Conservation (phyloP, 192 early-diverging fungal genomes). For the Mortierella claussenii region DNA sequence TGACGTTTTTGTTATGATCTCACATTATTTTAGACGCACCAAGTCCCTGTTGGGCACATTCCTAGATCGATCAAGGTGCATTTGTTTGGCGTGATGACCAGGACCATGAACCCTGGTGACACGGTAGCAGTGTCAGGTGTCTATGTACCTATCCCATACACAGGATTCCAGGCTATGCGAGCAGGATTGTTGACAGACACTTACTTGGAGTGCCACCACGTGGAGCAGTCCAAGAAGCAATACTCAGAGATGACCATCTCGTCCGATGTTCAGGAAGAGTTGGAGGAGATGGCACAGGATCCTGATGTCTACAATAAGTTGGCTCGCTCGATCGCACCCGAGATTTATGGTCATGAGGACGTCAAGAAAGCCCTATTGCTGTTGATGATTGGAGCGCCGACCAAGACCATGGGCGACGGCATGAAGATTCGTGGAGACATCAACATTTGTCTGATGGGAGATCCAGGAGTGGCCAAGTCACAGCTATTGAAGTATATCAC, state of each 20-base stretch:
- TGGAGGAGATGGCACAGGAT: slow-evolving; percentile 69
- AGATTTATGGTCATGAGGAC: slow-evolving; percentile 94
- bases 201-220: slow-evolving; percentile 91
- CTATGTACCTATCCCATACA: slow-evolving; percentile 92
- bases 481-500: slow-evolving; percentile 95
- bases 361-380: slow-evolving; percentile 92
- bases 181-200: slow-evolving; percentile 95
- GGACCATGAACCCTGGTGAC: slow-evolving; percentile 90
- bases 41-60: slow-evolving; percentile 99
- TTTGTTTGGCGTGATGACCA: slow-evolving; percentile 81
- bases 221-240: slow-evolving; percentile 89
- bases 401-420: slow-evolving; percentile 87
- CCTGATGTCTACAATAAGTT: slow-evolving; percentile 83
- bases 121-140: slow-evolving; percentile 84
- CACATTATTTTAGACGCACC: slow-evolving; percentile 76
- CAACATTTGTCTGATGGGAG: slow-evolving; percentile 98
- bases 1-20: neutral
- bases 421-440: slow-evolving; percentile 98
- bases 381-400: slow-evolving; percentile 82
- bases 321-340: slow-evolving; percentile 83
- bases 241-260: slow-evolving; percentile 85
- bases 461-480: slow-evolving; percentile 98
- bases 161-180: slow-evolving; percentile 89
- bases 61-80: slow-evolving; percentile 96
- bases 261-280: slow-evolving; percentile 59